Conservation (phyloP, 371 early-diverging fungal genomes). For the Mortierella sp. region DNA sequence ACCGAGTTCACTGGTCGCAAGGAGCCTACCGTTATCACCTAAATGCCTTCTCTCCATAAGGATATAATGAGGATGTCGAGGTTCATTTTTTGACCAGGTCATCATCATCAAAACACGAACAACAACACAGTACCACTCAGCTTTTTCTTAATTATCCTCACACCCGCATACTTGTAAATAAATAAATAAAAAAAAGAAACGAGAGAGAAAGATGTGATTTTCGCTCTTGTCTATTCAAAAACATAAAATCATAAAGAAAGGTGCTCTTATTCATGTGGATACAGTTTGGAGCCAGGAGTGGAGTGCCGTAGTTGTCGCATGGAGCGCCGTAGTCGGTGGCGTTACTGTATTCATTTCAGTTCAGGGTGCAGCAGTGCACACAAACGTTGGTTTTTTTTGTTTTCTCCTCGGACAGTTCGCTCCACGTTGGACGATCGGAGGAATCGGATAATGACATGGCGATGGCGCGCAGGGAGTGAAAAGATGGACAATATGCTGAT, state of each 20-base stretch:
- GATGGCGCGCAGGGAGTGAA: neutral
- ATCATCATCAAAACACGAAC: neutral
- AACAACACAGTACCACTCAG: neutral
- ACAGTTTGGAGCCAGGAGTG: neutral
- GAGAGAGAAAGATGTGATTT: neutral
- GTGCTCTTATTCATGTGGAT: neutral
- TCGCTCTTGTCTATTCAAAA: neutral
- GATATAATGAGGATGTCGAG: neutral
- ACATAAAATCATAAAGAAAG: neutral
- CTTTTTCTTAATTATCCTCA: neutral
- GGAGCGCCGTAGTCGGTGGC: constrained; percentile 10
- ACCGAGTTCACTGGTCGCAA: constrained; percentile 89
- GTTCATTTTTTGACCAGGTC: neutral
- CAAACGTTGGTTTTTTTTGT: neutral
- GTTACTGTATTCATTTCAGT: neutral
- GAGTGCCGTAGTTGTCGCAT: neutral
- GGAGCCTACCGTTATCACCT: constrained; percentile 95
- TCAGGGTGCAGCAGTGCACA: neutral
- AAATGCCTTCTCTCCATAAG: constrained; percentile 35
- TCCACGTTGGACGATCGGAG: neutral
- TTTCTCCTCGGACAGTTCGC: neutral
- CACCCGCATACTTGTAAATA: neutral
- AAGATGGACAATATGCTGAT: neutral
- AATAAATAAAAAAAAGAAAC: neutral
- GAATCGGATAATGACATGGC: neutral